Evolutionary conservation across 768 basidiomycete species (phyloP).

Genomic region (Gloeostereum incarnatum): DNA sequence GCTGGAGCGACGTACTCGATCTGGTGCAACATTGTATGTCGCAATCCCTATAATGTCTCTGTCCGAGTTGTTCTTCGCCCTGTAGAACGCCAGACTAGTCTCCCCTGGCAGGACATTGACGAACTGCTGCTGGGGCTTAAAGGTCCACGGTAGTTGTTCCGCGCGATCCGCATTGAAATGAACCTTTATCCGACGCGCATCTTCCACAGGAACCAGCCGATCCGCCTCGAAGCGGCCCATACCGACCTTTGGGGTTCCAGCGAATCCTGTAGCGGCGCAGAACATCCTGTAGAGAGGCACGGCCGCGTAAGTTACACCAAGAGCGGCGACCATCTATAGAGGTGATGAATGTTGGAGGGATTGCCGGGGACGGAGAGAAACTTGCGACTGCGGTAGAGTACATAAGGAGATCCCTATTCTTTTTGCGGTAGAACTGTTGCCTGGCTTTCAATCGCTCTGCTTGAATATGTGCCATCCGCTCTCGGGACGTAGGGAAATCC

Average conservation of each 20-base stretch:
- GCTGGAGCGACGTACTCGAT: conserved; percentile 58
- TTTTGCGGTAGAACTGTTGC: conserved; percentile 12
- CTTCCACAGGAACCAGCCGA: conserved; percentile 68
- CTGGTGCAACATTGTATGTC: conserved; percentile 98
- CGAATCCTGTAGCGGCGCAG: conserved; percentile 95
- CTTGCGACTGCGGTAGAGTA: conserved; percentile 78
- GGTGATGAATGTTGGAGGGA: conserved; percentile 5
- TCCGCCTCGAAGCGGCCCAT: conserved; percentile 80
- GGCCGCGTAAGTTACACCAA: conserved; percentile 92
- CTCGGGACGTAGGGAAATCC: too few species aligned
- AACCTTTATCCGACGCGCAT: conserved; percentile 75
- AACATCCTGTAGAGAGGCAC: conserved; percentile 98
- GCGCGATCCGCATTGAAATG: conserved; percentile 92
- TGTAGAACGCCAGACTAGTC: conserved; percentile 94
- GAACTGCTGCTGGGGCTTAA: conserved; percentile 83
- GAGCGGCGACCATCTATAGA: conserved; percentile 60
- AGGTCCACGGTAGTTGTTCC: conserved; percentile 88
- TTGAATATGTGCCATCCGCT: too few species aligned
- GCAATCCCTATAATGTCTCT: conserved; percentile 96
- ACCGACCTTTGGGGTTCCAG: conserved; percentile 86
- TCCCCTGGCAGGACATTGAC: conserved; percentile 93
- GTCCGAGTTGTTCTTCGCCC: conserved; percentile 75
- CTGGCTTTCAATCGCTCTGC: too few species aligned
- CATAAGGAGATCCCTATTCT: conserved; percentile 73
- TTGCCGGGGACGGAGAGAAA: conserved; percentile 6